Evolutionary conservation across 1,284 basidiomycete species (phyloP), one percentile per base, ranked within the genome.

Genomic region (Rhodotorula sp.): DNA sequence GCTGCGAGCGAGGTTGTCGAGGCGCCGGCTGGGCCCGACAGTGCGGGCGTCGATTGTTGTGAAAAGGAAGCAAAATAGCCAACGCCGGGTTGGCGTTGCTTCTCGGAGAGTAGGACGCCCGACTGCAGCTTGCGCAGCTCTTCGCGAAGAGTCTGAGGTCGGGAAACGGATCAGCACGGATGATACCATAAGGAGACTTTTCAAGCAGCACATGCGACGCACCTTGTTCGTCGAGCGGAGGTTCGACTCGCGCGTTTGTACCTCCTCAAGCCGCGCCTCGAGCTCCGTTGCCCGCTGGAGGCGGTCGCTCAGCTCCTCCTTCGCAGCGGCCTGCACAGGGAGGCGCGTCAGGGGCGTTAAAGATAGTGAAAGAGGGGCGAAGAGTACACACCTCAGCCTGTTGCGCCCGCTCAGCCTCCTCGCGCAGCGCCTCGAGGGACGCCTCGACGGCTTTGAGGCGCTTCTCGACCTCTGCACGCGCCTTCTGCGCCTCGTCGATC

Each of bases 71-170:
- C 73, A 63, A 80, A 96, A 81, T 94, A 96, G 9, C 94, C 92
- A 21, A 93, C 90, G n/a, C 94, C 94, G 0, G 94, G 92, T 78
- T 91, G 92, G 44, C 94, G 87, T 78, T 94, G 91, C 61, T 88
- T 86, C 79, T 97, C 94, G 39, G 97, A 84, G n/a, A 96, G 82
- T 10, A 92, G 89, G 46, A 90, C 91, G 27, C 92, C 94, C 0
- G 89, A 91, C 81, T 96, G 94, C 2, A 97, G 89, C 81, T 97
- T 97, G 59, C 92, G 88, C 67, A 97, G 82, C 80, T 97, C 94
- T 69, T 97, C 94, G 22, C 92, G 88, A 27, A 97, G 83, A 0
- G 88, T 91, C 90, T 94, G 69, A 60, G 37, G 25, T 39, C 1
- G 17, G 1, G 44, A 39, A 59, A 6, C 19, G n/a, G 17, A 13